These are phyloP conservation scores for Gryganskiella cystojenkinii DNA, from an alignment of 192 early-diverging fungal species.

Conservation along the genomic window DNA sequence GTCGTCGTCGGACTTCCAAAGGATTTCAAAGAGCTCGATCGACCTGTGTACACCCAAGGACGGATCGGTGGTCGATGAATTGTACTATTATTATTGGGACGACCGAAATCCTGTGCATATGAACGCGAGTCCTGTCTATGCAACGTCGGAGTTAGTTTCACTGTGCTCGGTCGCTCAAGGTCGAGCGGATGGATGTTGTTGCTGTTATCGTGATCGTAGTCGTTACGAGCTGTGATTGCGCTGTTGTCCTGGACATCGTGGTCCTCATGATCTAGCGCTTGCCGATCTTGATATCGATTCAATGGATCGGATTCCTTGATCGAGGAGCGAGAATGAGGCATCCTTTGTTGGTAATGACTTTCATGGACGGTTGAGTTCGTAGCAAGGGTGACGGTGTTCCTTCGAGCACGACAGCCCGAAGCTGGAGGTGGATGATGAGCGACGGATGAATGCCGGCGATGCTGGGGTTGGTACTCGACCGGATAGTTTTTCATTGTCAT, in stretches of 20 bases:
- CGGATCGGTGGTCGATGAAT: conserved; percentile 1
- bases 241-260: no score
- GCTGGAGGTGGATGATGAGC: neutral
- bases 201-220: no score
- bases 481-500: conserved; percentile 6
- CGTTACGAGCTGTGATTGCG: no score
- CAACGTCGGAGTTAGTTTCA: no score
- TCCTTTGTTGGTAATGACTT: no score
- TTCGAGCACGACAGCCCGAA: neutral
- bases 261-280: no score
- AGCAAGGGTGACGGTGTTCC: conserved; percentile 20
- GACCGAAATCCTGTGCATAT: conserved; percentile 20
- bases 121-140: conserved; percentile 16
- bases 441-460: conserved; percentile 8
- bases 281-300: no score
- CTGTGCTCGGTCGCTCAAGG: no score
- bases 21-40: neutral
- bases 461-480: neutral
- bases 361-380: neutral
- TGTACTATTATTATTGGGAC: neutral
- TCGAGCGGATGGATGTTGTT: no score
- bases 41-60: neutral
- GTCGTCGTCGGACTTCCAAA: conserved; percentile 2
- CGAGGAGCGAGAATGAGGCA: no score
- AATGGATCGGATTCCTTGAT: no score